phyloP scores from a whole-genome alignment of 176 grass and related monocot genomes.

The Eleusine coracana region DNA sequence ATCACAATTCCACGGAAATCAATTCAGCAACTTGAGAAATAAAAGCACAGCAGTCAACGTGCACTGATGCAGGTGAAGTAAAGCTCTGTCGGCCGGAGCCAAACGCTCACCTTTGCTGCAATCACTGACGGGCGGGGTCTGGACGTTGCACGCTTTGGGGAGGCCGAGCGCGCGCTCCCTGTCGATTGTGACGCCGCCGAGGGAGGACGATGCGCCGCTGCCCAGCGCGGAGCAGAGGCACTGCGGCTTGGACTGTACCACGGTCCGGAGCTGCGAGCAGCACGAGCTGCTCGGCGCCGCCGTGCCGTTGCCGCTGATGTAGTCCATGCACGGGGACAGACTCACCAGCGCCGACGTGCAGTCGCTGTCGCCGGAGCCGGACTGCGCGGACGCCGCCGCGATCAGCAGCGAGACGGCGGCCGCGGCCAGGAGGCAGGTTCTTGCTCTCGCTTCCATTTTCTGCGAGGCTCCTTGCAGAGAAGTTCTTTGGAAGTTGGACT shows the following conservation, averaged over 20 bases:
- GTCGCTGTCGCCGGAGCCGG: background rate
- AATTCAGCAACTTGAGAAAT: background rate
- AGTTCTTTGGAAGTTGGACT: constrained; percentile 4
- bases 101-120: constrained; percentile 25
- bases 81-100: background rate
- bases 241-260: constrained; percentile 29
- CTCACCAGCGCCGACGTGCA: constrained; percentile 45
- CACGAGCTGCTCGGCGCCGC: constrained; percentile 13
- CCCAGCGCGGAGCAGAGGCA: constrained; percentile 34
- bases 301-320: constrained; percentile 38
- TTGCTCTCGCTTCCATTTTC: background rate
- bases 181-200: constrained; percentile 37
- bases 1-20: background rate
- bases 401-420: background rate
- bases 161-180: constrained; percentile 17
- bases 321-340: constrained; percentile 41
- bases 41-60: background rate
- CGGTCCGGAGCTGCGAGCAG: constrained; percentile 37
- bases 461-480: background rate
- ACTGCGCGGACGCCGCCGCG: constrained; percentile 27
- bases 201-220: constrained; percentile 19
- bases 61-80: background rate
- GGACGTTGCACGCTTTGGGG: constrained; percentile 22
- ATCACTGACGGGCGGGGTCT: constrained; percentile 28
- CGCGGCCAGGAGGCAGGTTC: background rate